phyloP scores from a whole-genome alignment of 2,329 filamentous ascomycete genomes.

The Claviceps sp. region DNA sequence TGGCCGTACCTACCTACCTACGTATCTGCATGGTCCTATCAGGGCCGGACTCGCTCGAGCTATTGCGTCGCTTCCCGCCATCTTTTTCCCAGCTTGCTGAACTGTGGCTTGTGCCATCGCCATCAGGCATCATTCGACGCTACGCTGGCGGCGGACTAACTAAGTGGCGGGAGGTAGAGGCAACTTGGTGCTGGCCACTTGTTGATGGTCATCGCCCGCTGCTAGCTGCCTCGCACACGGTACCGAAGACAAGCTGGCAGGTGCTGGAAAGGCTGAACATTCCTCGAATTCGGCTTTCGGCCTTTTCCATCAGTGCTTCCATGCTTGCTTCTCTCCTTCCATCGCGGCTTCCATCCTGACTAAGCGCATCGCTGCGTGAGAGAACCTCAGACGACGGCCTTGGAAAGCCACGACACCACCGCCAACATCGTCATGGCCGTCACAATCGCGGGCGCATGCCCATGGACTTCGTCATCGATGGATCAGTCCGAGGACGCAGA shows the following conservation, averaged over 20 bases:
- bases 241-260: not conserved
- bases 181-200: not conserved
- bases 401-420: not conserved
- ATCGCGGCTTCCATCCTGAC: slow-evolving; percentile 2
- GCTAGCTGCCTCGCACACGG: not conserved
- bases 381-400: not conserved
- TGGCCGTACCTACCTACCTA: not conserved
- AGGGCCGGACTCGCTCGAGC: not conserved
- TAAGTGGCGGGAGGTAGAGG: not conserved
- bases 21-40: not conserved
- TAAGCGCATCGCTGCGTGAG: not conserved
- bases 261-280: not conserved
- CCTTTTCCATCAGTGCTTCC: not conserved
- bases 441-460: slow-evolving; percentile 1
- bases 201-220: not conserved
- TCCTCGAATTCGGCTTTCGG: not conserved
- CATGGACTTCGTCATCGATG: not conserved
- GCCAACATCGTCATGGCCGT: slow-evolving; percentile 4
- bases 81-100: too few species aligned
- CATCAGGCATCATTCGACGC: not conserved
- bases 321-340: slow-evolving; percentile 1
- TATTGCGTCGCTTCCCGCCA: too few species aligned
- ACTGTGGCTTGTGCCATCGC: not conserved
- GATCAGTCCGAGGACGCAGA: not conserved
- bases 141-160: not conserved